These are phyloP conservation scores for Cyberlindnera suaveolens DNA, from an alignment of 805 yeast species.

Conservation along the genomic window DNA sequence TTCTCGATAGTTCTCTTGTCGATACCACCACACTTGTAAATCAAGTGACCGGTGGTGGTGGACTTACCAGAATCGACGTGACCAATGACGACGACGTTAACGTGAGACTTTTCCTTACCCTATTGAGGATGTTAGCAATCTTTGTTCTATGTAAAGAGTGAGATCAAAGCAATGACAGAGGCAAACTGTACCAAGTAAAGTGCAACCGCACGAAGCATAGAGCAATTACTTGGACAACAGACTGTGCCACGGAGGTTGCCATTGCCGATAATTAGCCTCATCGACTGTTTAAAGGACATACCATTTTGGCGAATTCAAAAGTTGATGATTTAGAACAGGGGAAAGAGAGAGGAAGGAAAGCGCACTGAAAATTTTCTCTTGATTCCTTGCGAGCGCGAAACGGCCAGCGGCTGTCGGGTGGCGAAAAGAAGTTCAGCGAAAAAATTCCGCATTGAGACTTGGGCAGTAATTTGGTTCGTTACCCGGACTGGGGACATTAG, in stretches of 20 bases:
- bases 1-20: conserved; percentile 98
- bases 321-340: background rate
- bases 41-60: conserved; percentile 98
- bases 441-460: background rate
- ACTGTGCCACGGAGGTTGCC: background rate
- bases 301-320: conserved; percentile 7
- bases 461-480: background rate
- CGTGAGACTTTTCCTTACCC: conserved; percentile 97
- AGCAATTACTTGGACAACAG: background rate
- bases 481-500: conserved; percentile 1
- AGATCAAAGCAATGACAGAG: background rate
- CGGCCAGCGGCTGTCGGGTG: background rate
- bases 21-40: conserved; percentile 99
- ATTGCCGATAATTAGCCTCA: background rate
- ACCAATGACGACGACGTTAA: conserved; percentile 99
- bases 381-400: conserved; percentile 1
- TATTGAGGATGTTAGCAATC: conserved; percentile 61
- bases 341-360: conserved; percentile 1
- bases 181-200: too few species aligned
- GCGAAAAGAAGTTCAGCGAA: background rate
- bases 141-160: background rate
- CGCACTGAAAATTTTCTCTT: conserved; percentile 7
- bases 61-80: conserved; percentile 99
- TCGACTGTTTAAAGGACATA: conserved; percentile 22
- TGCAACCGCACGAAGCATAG: background rate